Conservation (phyloP, 352 stramenopile genomes). For the Globisporangium takayamanum region DNA sequence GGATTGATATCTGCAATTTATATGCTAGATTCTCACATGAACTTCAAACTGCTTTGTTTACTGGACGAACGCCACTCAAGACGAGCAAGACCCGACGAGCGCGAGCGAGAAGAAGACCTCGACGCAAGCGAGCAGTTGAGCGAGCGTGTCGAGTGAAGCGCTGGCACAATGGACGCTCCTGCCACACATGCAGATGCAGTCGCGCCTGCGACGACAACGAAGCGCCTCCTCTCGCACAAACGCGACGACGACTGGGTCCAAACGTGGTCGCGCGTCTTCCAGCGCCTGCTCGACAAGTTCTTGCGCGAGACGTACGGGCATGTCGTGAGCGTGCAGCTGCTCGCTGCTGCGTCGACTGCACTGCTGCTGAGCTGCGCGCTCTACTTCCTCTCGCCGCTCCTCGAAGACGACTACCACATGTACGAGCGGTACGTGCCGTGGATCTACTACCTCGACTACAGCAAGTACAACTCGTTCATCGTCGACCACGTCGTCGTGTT, state of each 20-base stretch:
- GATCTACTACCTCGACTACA: conserved; percentile 47
- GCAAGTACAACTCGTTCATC: conserved; percentile 65
- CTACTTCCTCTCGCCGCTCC: conserved; percentile 46
- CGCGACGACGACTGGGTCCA: conserved; percentile 11
- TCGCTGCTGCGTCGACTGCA: conserved; percentile 34
- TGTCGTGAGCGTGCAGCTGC: conserved; percentile 42
- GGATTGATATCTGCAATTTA: too few species aligned
- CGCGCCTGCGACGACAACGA: too few species aligned
- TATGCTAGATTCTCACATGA: too few species aligned
- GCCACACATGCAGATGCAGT: too few species aligned
- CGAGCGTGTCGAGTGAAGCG: too few species aligned
- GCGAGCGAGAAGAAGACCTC: too few species aligned
- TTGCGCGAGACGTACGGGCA: conserved; percentile 57
- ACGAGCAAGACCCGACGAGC: too few species aligned
- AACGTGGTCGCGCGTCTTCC: conserved; percentile 10
- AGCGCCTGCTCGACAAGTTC: conserved; percentile 30
- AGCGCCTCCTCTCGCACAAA: too few species aligned
- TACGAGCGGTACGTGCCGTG: conserved; percentile 51
- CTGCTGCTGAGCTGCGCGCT: conserved; percentile 46
- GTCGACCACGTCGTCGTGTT: conserved; percentile 69
- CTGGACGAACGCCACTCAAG: too few species aligned
- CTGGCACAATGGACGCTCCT: too few species aligned
- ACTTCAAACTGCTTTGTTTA: too few species aligned
- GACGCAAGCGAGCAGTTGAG: too few species aligned
- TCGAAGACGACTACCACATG: conserved; percentile 44